A percentile compares a stretch with the other conserved stretches of the same genome.
Conservation (phyloP, 2,329 filamentous ascomycete genomes). For the Lachnellula hyalina region DNA sequence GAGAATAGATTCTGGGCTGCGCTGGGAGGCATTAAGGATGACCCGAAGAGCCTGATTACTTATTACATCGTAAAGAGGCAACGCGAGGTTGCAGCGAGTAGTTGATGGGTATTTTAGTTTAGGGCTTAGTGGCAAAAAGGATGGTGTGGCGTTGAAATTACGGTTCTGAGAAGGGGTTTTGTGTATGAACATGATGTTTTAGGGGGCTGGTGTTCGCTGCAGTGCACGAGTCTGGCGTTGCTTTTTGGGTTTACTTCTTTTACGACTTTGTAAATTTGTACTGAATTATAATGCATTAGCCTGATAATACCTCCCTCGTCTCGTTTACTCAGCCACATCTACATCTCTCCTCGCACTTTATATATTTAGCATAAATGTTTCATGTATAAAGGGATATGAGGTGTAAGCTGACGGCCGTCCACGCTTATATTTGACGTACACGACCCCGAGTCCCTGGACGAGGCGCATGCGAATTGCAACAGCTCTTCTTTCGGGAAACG, state of each 20-base stretch:
- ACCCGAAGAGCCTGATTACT: slow-evolving; percentile 70
- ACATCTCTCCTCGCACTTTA: neutral
- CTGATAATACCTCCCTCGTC: neutral
- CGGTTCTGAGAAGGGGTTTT: neutral
- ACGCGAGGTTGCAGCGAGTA: slow-evolving; percentile 40
- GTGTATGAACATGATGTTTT: neutral
- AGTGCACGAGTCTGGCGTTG: neutral
- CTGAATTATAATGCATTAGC: neutral
- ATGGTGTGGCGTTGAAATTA: neutral
- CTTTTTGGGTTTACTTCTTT: neutral
- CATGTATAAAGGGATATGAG: neutral
- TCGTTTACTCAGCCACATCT: neutral
- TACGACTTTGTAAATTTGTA: neutral
- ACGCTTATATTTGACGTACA: neutral
- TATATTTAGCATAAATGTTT: neutral
- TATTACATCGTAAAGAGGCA: slow-evolving; percentile 75
- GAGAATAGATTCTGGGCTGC: slow-evolving; percentile 62
- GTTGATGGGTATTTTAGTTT: slow-evolving; percentile 1
- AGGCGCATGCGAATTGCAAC: neutral
- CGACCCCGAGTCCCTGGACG: neutral
- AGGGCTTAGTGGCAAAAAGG: neutral
- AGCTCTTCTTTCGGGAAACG: no score
- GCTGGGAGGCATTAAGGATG: slow-evolving; percentile 60
- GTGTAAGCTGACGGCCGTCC: neutral
- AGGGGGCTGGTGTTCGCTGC: neutral